Evolutionary conservation across 1,139 yeast species (phyloP), one percentile per base, ranked within the genome.

Genomic region (Yamadazyma epiphylla): DNA sequence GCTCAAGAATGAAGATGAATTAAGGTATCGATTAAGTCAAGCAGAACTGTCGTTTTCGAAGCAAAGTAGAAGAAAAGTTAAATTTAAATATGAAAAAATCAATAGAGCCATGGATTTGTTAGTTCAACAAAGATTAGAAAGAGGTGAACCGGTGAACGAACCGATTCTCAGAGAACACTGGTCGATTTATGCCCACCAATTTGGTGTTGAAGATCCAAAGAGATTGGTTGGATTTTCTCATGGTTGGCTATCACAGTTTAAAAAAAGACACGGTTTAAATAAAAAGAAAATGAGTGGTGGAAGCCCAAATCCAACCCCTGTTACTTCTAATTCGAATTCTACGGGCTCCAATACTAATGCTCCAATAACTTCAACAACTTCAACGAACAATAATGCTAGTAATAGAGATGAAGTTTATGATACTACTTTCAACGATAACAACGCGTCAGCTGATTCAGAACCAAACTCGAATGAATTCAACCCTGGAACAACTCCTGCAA

Each of bases 171-270:
- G 81, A 24, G 76, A 72, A 33, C 70, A 73, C 45, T 76, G 82
- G 82, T 59, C 70, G 5, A 55, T 64, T 13, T 72, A 63, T 43
- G 81, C 81, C 4, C 71, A 69, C 37, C 65, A 70, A 45, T 73
- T 52, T 43, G 82, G 81, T 2, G 80, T 76, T 3, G 76, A 69
- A 14, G 79, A 76, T 42, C 80, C 82, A 3, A 76, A 76, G 46
- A 50, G 82, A 31, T 51, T 71, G 33, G 66, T 61, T 24, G 63
- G 69, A 13, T 76, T 74, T 43, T 70, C 77, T 41, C 80, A 76
- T 49, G 82, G 82, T 5, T 76, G 82, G 82, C 52, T 76, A 26
- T 60, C 73, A 14, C 80, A 73, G 43, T 76, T 76, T 48, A 76
- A 76, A 46, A 75, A 73, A 43, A 52, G 81, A 32, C 79, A 74